Conservation (phyloP, 2,329 filamentous ascomycete genomes). For the Epichloe sibirici region DNA sequence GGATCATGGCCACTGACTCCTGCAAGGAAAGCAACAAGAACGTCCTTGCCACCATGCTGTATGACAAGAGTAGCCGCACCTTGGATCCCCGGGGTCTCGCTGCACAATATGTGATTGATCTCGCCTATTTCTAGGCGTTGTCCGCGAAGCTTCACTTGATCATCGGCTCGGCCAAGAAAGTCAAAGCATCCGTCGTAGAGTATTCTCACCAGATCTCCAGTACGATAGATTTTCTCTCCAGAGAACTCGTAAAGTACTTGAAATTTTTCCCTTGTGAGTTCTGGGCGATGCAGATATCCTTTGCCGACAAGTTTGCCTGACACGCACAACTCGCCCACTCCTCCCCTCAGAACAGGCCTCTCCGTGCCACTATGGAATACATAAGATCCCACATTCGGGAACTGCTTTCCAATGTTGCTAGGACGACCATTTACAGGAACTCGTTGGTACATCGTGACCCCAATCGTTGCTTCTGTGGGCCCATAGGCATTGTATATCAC, state of each 20-base stretch:
- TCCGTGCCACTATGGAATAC: slow-evolving; percentile 61
- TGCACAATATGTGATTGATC: slow-evolving; percentile 72
- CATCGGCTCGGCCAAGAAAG: slow-evolving; percentile 78
- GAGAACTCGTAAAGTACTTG: slow-evolving; percentile 44
- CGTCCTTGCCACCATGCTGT: slow-evolving; percentile 66
- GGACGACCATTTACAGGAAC: slow-evolving; percentile 68
- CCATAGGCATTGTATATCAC: slow-evolving; percentile 91
- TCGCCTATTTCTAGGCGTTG: slow-evolving; percentile 84
- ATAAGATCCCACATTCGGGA: slow-evolving; percentile 76
- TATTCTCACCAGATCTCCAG: slow-evolving; percentile 76
- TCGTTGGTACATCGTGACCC: slow-evolving; percentile 78
- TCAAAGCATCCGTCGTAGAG: slow-evolving; percentile 73
- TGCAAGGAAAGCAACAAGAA: slow-evolving; percentile 65
- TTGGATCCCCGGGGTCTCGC: slow-evolving; percentile 40
- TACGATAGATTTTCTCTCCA: slow-evolving; percentile 62
- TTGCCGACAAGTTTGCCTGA: slow-evolving; percentile 79
- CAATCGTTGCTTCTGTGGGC: slow-evolving; percentile 86
- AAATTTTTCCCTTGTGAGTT: slow-evolving; percentile 69
- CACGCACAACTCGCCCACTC: slow-evolving; percentile 77
- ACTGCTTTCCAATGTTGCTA: slow-evolving; percentile 78
- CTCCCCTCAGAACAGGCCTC: slow-evolving; percentile 62
- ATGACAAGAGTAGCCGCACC: slow-evolving; percentile 67
- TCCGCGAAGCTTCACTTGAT: slow-evolving; percentile 83
- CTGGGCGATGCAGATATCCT: slow-evolving; percentile 70
- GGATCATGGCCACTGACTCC: slow-evolving; percentile 4